These are phyloP conservation scores for Claviceps cyperi DNA, from an alignment of 2,329 filamentous ascomycete genomes.

Conservation along the genomic window DNA sequence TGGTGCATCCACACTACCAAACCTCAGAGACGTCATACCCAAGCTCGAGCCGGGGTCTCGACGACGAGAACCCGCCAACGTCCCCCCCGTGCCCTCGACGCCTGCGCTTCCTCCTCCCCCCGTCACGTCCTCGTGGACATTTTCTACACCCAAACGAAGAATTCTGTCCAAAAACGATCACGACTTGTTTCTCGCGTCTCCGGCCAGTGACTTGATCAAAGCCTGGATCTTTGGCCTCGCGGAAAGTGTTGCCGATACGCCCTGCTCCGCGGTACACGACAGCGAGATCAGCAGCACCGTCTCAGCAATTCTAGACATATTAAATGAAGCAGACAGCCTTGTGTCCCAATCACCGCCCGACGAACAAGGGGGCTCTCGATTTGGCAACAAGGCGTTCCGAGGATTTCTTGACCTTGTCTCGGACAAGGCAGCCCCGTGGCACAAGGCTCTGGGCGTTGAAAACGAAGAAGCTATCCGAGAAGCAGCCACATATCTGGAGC, in stretches of 20 bases:
- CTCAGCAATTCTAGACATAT: slow-evolving; percentile 49
- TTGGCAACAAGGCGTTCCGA: slow-evolving; percentile 87
- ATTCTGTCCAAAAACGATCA: slow-evolving; percentile 76
- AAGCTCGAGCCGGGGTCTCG: slow-evolving; percentile 52
- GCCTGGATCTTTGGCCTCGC: slow-evolving; percentile 79
- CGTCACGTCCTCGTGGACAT: slow-evolving; percentile 43
- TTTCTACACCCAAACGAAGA: slow-evolving; percentile 54
- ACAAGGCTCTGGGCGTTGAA: slow-evolving; percentile 41
- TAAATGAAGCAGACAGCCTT: slow-evolving; percentile 54
- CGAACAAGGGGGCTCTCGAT: slow-evolving; percentile 77
- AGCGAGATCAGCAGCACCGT: slow-evolving; percentile 47
- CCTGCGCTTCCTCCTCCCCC: slow-evolving; percentile 58
- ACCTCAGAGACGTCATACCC: slow-evolving; percentile 41
- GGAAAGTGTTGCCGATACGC: slow-evolving; percentile 60
- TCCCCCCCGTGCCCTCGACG: slow-evolving; percentile 56
- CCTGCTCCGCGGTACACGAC: slow-evolving; percentile 44
- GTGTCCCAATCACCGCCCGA: slow-evolving; percentile 60
- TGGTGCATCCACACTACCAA: slow-evolving; percentile 14
- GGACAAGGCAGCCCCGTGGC: slow-evolving; percentile 45
- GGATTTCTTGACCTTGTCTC: slow-evolving; percentile 59
- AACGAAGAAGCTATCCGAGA: slow-evolving; percentile 47
- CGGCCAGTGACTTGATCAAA: slow-evolving; percentile 60
- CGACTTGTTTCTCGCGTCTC: slow-evolving; percentile 62
- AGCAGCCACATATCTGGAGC: slow-evolving; percentile 61
- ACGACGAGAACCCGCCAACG: slow-evolving; percentile 35